Conservation (phyloP, 2,329 filamentous ascomycete species). For the Huntiella savannae region DNA sequence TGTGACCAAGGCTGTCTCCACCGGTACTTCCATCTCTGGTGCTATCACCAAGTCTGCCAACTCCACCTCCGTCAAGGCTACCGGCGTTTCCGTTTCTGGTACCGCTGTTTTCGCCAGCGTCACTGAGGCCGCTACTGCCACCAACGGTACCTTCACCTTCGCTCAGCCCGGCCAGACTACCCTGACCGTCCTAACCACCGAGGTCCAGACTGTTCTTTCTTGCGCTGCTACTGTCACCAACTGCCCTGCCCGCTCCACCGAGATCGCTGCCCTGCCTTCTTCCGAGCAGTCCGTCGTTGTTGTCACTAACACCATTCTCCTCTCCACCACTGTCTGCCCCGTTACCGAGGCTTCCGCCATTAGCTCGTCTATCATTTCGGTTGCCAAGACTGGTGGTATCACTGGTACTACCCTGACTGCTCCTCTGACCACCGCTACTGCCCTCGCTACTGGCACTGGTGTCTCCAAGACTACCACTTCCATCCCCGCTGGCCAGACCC, state of each 20-base stretch:
- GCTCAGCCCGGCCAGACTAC: constrained; percentile 19
- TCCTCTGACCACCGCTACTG: constrained; percentile 19
- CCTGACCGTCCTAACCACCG: constrained; percentile 32
- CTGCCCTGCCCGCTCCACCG: constrained; percentile 25
- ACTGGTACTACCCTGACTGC: constrained; percentile 20
- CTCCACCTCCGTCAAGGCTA: background rate
- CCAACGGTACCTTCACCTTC: constrained; percentile 10
- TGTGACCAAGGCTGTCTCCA: background rate
- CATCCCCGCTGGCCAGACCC: constrained; percentile 16
- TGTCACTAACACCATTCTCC: constrained; percentile 22
- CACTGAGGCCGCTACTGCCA: background rate
- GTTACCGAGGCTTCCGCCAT: constrained; percentile 23
- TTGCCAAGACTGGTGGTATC: constrained; percentile 20
- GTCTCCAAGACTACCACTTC: constrained; percentile 2
- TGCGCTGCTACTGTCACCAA: constrained; percentile 38
- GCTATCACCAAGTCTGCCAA: background rate
- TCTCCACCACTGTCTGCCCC: constrained; percentile 27
- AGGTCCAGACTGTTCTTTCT: constrained; percentile 37
- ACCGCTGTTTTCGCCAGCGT: background rate
- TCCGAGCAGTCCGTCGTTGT: constrained; percentile 18
- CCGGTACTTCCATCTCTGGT: background rate
- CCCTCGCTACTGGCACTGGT: constrained; percentile 18
- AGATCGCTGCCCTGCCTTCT: constrained; percentile 20
- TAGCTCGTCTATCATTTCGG: constrained; percentile 22
- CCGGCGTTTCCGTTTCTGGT: constrained; percentile 1